A percentile compares a stretch with the other conserved stretches of the same genome.
Conservation (phyloP, 805 yeast genomes). For the Nakazawaea ishiwadae region DNA sequence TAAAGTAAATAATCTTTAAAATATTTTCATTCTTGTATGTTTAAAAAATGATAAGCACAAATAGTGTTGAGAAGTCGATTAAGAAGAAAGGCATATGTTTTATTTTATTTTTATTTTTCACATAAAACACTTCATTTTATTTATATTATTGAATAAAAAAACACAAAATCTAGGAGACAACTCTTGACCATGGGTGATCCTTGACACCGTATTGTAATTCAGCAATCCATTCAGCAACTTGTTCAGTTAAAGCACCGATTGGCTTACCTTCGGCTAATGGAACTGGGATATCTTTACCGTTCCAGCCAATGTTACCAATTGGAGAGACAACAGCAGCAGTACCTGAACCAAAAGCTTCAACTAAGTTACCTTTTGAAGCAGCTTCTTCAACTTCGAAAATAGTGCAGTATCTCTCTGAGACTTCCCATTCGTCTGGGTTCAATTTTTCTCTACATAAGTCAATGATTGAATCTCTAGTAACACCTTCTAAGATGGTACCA, state of each 20-base stretch:
- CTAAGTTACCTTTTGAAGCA: slow-evolving; percentile 73
- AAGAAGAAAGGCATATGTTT: no score
- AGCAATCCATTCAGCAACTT: slow-evolving; percentile 80
- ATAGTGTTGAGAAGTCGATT: no score
- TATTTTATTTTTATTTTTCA: no score
- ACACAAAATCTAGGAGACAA: no score
- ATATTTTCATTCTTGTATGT: no score
- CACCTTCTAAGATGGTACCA: slow-evolving; percentile 96
- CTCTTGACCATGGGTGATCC: slow-evolving; percentile 54
- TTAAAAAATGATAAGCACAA: no score
- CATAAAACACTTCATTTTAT: no score
- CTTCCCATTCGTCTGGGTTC: slow-evolving; percentile 71
- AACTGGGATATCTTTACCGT: slow-evolving; percentile 65
- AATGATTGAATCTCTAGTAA: slow-evolving; percentile 87
- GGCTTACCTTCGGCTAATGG: slow-evolving; percentile 81
- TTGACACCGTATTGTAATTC: slow-evolving; percentile 87
- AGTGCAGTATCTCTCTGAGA: slow-evolving; percentile 79
- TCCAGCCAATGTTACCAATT: slow-evolving; percentile 80
- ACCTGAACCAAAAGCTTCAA: slow-evolving; percentile 96
- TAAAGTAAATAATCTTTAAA: no score
- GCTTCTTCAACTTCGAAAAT: slow-evolving; percentile 76
- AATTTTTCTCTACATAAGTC: slow-evolving; percentile 72
- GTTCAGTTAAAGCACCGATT: slow-evolving; percentile 71
- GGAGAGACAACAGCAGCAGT: slow-evolving; percentile 98
- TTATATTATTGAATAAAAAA: no score